These are phyloP conservation scores for Lignosus rhinocerotis DNA, from an alignment of 1,284 basidiomycete species.

Conservation along the genomic window DNA sequence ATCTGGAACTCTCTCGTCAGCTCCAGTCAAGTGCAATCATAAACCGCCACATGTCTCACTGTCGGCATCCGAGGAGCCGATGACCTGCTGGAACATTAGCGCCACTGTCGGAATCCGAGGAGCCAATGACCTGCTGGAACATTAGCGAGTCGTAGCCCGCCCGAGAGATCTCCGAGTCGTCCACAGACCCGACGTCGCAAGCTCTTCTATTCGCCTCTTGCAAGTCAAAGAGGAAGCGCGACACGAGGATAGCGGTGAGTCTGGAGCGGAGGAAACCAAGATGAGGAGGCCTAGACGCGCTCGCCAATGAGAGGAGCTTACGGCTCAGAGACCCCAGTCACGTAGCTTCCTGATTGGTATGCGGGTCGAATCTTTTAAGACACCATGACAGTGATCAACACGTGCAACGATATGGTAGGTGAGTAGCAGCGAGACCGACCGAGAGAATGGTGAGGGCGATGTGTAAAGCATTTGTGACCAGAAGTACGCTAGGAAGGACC, in stretches of 20 bases:
- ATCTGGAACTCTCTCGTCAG: no score
- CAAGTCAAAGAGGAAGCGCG: constrained; percentile 13
- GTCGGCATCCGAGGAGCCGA: not conserved
- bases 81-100: not conserved
- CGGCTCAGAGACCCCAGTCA: constrained; percentile 2
- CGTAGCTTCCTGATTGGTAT: not conserved
- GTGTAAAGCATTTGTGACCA: not conserved
- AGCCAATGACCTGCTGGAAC: not conserved
- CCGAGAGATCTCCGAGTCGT: not conserved
- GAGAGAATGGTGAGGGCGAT: not conserved
- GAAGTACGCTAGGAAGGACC: not conserved
- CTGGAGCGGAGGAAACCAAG: not conserved
- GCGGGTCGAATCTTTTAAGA: not conserved
- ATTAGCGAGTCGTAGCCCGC: not conserved
- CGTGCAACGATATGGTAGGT: not conserved
- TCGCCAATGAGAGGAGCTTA: not conserved
- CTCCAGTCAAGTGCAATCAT: no score
- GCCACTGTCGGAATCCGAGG: not conserved
- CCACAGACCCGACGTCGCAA: not conserved
- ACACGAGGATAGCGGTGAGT: constrained; percentile 8
- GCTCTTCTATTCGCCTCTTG: constrained; percentile 3
- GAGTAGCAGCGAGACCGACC: not conserved
- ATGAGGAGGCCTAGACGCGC: no score
- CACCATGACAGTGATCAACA: not conserved
- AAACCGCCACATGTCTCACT: no score